Percentiles rank a stretch among this genome's conserved stretches.
Evolutionary conservation across 345 rosid species (phyloP).

Genomic region (Salix suchowensis): DNA sequence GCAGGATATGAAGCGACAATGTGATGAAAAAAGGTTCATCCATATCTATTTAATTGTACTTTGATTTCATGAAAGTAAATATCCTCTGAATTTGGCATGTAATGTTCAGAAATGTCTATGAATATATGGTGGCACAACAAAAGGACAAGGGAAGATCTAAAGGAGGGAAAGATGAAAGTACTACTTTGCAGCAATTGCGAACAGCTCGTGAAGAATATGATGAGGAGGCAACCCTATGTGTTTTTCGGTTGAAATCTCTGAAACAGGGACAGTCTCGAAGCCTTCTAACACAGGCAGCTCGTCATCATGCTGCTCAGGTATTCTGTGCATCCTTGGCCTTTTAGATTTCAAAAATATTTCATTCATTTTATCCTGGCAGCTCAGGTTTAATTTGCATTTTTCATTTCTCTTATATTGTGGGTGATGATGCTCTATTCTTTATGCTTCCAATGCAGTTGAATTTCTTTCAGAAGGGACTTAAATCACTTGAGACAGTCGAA

Average conservation of each 20-base stretch:
- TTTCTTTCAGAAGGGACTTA: conserved; percentile 74
- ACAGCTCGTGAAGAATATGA: conserved; percentile 69
- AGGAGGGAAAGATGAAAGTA: conserved; percentile 62
- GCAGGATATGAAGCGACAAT: conserved; percentile 98
- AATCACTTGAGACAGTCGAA: conserved; percentile 79
- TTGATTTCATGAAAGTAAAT: conserved; percentile 14
- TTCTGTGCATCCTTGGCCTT: background rate
- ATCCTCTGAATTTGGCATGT: conserved; percentile 19
- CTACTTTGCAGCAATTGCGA: conserved; percentile 53
- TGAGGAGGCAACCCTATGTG: conserved; percentile 80
- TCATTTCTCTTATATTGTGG: background rate
- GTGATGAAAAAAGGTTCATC: conserved; percentile 85
- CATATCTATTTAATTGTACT: conserved; percentile 5
- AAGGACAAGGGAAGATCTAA: conserved; percentile 79
- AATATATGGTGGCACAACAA: conserved; percentile 66
- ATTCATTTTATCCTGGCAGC: background rate
- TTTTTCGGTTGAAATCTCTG: conserved; percentile 83
- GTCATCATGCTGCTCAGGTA: conserved; percentile 99
- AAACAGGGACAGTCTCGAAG: conserved; percentile 91
- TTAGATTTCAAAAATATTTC: background rate
- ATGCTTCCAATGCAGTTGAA: conserved; percentile 53
- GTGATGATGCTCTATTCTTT: conserved; percentile 13
- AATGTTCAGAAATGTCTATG: conserved; percentile 63
- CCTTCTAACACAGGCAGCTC: conserved; percentile 88
- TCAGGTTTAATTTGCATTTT: background rate